phyloP scores from a whole-genome alignment of 306 rosid genomes.

The Cotoneaster glaucophyllus region DNA sequence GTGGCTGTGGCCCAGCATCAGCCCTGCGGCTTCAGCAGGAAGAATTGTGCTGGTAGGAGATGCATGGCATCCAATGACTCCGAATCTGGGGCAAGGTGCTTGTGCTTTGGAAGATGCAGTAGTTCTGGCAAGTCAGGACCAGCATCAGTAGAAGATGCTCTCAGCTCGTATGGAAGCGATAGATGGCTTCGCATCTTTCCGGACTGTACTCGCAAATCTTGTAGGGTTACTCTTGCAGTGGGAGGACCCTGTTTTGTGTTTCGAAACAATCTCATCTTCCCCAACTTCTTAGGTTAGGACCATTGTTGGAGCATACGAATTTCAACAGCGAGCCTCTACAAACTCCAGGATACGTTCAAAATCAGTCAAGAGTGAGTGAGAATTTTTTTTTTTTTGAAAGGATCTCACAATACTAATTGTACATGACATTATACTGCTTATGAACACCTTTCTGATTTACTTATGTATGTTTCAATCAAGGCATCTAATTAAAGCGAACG shows the following conservation, averaged over 20 bases:
- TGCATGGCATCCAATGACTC: conserved; percentile 99
- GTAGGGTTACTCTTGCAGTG: conserved; percentile 72
- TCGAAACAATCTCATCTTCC: conserved; percentile 61
- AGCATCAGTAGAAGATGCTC: conserved; percentile 45
- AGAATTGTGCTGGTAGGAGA: conserved; percentile 78
- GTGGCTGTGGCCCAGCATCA: conserved; percentile 79
- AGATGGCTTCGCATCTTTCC: conserved; percentile 80
- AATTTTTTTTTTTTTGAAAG: neutral
- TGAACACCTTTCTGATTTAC: neutral
- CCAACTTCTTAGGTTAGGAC: conserved; percentile 66
- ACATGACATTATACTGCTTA: neutral
- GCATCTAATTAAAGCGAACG: neutral
- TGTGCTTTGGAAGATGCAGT: conserved; percentile 90
- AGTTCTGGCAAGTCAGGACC: conserved; percentile 47
- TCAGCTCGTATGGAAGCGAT: conserved; percentile 52
- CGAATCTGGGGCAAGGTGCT: conserved; percentile 95
- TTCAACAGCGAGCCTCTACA: conserved; percentile 45
- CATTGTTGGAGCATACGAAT: conserved; percentile 74
- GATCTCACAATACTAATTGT: neutral
- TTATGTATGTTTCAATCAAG: neutral
- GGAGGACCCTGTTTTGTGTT: conserved; percentile 67
- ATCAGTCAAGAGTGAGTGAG: no score
- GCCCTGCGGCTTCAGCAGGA: conserved; percentile 61
- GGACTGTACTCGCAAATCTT: conserved; percentile 60
- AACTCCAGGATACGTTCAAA: neutral